Evolutionary conservation across 352 stramenopile genomes (phyloP).

Genomic region (Phytophthora sansomeana): DNA sequence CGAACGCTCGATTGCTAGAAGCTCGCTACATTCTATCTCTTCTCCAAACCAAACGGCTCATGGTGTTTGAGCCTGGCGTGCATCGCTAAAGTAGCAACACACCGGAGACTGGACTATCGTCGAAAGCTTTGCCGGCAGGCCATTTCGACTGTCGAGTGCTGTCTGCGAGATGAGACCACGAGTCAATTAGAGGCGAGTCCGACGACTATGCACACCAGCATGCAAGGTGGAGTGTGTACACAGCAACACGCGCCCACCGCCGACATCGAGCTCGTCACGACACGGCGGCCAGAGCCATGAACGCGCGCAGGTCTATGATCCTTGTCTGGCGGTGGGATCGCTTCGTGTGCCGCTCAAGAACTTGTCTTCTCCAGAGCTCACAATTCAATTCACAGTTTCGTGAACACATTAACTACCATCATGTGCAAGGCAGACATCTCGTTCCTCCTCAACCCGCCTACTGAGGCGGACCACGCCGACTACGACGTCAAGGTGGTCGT

Average conservation of each 20-base stretch:
- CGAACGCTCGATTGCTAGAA: no score
- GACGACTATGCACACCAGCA: conserved; percentile 17
- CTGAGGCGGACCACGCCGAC: conserved; percentile 6
- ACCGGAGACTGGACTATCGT: no score
- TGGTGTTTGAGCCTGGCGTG: no score
- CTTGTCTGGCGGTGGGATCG: conserved; percentile 11
- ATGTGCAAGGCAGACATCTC: conserved; percentile 55
- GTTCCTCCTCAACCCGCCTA: conserved; percentile 51
- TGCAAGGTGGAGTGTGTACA: conserved; percentile 5
- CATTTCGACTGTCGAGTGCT: no score
- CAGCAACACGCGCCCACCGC: conserved; percentile 17
- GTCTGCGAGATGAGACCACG: no score
- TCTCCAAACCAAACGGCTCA: no score
- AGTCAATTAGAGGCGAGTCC: no score
- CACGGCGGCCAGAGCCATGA: conserved; percentile 2
- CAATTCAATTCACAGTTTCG: conserved; percentile 29
- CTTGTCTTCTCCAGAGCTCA: conserved; percentile 30
- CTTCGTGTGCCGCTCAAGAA: background rate
- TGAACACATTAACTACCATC: conserved; percentile 25
- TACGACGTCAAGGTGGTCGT: conserved; percentile 5
- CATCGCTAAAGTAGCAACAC: no score
- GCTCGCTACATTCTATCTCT: no score
- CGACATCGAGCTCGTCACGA: conserved; percentile 20
- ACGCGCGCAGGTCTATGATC: conserved; percentile 24
- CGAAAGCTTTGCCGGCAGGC: no score